Evolutionary conservation across 2,329 filamentous ascomycete species (phyloP), one percentile per base, ranked within the genome.

Genomic region (Colletotrichum sp.): DNA sequence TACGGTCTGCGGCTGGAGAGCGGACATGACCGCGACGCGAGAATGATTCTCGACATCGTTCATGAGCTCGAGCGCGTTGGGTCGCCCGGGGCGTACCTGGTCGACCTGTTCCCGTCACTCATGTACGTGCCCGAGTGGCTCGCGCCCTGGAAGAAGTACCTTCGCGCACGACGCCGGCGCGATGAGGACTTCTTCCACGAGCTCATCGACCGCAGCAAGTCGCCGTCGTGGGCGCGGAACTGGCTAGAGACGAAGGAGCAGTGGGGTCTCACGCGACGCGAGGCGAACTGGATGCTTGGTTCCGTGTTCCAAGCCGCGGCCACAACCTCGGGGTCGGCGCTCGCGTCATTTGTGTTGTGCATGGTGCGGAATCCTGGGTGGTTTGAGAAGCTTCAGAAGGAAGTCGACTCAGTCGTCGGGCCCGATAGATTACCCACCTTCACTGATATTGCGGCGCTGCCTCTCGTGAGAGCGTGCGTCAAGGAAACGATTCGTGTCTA

Each of bases 401-500:
- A 88, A 69, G 78, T 88, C 9, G 86, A 87, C 76, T 74, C 78
- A 7, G 82, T 85, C 5, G 82, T 83, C 48, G 84, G 83, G 13
- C 12, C 43, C 2, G 81, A 83, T n/a, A 80, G 83, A 10, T 72
- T 86, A 58, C 84, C 85, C 0, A 79, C 70, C 9, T 81, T 84
- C 55, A 72, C 80, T 13, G 85, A 87, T 68, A 82, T 84, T 70
- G 79, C 82, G 3, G 80, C 81, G 6, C 77, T 87, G 34, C 85
- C 85, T 7, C 81, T 82, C 3, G 79, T 86, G 8, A 81, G 84
- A n/a, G 85, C 85, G 8, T 80, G 84, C 18, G 82, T 87, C 70
- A 85, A 79, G 71, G 83, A 91, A 80, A 84, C 85, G 1, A 82
- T 90, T 21, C 84, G 90, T 13, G 91, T 88, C 87, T 84, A 89